Evolutionary conservation across 805 yeast species (phyloP).

Genomic region (Blastobotrys americana): DNA sequence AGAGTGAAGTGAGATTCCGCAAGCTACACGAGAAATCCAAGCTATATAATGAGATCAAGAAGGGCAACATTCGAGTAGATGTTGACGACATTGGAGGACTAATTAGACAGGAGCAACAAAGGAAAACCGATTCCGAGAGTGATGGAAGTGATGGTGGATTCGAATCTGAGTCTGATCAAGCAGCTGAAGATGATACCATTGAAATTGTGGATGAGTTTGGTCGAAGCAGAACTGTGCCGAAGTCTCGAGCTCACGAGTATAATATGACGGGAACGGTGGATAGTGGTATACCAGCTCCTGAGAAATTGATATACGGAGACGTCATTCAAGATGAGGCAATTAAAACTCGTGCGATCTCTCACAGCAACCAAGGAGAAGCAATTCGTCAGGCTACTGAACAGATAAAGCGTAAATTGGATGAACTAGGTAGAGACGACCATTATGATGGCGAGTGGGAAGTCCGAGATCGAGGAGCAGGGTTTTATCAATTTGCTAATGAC

Average conservation of each 20-base stretch:
- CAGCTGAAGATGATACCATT: slow-evolving; percentile 13
- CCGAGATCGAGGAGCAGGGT: slow-evolving; percentile 22
- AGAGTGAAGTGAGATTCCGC: background rate
- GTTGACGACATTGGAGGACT: slow-evolving; percentile 9
- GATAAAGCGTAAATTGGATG: background rate
- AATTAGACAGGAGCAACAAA: background rate
- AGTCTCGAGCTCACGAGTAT: slow-evolving; percentile 4
- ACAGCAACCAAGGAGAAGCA: background rate
- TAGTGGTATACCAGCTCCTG: slow-evolving; percentile 9
- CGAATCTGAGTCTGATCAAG: background rate
- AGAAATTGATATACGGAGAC: slow-evolving; percentile 16
- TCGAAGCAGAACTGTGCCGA: slow-evolving; percentile 17
- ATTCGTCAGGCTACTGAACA: background rate
- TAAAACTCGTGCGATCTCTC: background rate
- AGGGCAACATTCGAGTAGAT: slow-evolving; percentile 6
- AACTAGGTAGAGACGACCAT: slow-evolving; percentile 11
- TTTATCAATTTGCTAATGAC: slow-evolving; percentile 18
- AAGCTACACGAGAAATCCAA: slow-evolving; percentile 9
- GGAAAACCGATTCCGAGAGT: background rate
- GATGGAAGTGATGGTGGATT: slow-evolving; percentile 3
- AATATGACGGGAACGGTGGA: background rate
- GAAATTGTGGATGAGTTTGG: slow-evolving; percentile 24
- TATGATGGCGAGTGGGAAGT: slow-evolving; percentile 22
- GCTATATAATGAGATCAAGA: slow-evolving; percentile 11
- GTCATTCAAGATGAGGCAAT: slow-evolving; percentile 20